Conservation (phyloP, 2,329 filamentous ascomycete genomes). For the Trichoderma sp. region DNA sequence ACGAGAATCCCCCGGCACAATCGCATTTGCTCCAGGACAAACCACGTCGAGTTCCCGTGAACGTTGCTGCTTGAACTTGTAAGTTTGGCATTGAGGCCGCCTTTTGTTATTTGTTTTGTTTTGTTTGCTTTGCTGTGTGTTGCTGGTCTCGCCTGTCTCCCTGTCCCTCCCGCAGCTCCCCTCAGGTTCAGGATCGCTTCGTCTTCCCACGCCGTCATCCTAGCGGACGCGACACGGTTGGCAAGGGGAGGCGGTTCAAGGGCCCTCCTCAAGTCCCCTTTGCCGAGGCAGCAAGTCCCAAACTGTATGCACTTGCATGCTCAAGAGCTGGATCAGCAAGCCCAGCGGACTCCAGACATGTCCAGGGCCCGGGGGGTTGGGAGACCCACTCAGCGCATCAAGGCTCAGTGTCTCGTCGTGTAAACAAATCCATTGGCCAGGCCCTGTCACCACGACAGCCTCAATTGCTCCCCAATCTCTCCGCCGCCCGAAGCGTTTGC, state of each 20-base stretch:
- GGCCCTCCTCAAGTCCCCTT: conserved; percentile 4
- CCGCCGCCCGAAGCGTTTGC: conserved; percentile 24
- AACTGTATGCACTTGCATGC: conserved; percentile 19
- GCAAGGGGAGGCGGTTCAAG: conserved; percentile 5
- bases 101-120: neutral
- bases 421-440: conserved; percentile 44
- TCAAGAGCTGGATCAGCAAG: conserved; percentile 12
- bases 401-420: conserved; percentile 29
- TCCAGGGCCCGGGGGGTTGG: conserved; percentile 20
- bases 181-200: conserved; percentile 12
- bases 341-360: conserved; percentile 16
- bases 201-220: neutral
- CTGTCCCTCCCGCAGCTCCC: conserved; percentile 11
- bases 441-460: conserved; percentile 28
- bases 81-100: neutral
- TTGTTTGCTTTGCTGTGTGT: neutral
- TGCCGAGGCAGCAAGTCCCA: conserved; percentile 20
- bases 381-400: conserved; percentile 23
- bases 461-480: conserved; percentile 31
- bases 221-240: conserved; percentile 13
- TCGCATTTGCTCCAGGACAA: neutral
- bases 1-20: neutral
- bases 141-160: neutral
- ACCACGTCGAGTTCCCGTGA: neutral
- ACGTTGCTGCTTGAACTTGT: neutral